These are phyloP conservation scores for Ceriops tagal DNA, from an alignment of 345 rosid species.

Conservation along the genomic window DNA sequence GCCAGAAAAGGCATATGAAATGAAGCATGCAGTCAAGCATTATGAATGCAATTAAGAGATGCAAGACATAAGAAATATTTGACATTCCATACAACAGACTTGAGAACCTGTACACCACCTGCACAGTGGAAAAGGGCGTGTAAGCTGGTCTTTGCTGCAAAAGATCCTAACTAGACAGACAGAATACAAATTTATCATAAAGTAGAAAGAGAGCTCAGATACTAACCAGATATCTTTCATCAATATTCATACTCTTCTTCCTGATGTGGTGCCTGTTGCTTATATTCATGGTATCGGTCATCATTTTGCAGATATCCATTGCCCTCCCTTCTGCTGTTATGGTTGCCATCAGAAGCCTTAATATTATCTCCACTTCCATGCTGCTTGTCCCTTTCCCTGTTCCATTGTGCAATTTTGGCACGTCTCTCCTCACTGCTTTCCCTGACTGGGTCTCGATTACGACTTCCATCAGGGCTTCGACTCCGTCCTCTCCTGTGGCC, in stretches of 20 bases:
- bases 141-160: constrained; percentile 23
- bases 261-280: constrained; percentile 7
- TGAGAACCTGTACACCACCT: constrained; percentile 50
- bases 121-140: constrained; percentile 52
- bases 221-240: neutral
- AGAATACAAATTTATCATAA: too few species aligned
- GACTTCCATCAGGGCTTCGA: constrained; percentile 53
- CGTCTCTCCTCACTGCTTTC: constrained; percentile 80
- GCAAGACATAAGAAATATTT: constrained; percentile 11
- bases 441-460: constrained; percentile 50
- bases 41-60: constrained; percentile 2
- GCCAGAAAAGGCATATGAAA: neutral
- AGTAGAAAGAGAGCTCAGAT: neutral
- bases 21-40: constrained; percentile 7
- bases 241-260: neutral
- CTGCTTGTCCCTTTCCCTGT: constrained; percentile 57
- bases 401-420: constrained; percentile 78
- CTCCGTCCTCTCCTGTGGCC: constrained; percentile 46
- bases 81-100: constrained; percentile 25
- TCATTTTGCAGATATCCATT: constrained; percentile 22
- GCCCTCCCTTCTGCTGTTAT: constrained; percentile 15
- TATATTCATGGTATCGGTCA: constrained; percentile 27
- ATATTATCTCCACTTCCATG: constrained; percentile 28
- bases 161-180: too few species aligned
- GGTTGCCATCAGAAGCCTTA: constrained; percentile 16